Conservation (phyloP, 352 stramenopile species). For the Phytophthora citrophthora region DNA sequence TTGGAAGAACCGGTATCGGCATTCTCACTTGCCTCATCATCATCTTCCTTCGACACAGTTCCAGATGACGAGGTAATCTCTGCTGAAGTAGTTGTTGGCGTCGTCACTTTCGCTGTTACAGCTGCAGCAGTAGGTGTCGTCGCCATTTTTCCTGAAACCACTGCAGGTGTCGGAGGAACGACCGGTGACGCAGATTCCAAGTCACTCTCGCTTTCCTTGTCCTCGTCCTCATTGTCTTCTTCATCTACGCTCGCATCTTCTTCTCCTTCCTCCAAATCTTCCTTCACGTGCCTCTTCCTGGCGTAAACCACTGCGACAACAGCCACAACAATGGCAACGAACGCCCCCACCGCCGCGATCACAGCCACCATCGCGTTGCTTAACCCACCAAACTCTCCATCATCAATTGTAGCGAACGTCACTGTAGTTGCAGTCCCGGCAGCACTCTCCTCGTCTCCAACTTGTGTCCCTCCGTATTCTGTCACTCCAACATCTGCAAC, state of each 20-base stretch:
- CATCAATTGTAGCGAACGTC: conserved; percentile 20
- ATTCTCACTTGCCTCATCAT: conserved; percentile 1
- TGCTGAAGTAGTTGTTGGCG: background rate
- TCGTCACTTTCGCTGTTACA: conserved; percentile 6
- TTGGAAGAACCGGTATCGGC: background rate
- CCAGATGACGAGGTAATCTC: background rate
- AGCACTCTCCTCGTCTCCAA: conserved; percentile 18
- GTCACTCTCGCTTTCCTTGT: conserved; percentile 3
- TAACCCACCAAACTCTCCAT: background rate
- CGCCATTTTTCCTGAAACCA: conserved; percentile 16
- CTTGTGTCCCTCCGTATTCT: conserved; percentile 3
- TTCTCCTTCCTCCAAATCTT: conserved; percentile 11
- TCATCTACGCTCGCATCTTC: conserved; percentile 8
- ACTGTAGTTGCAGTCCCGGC: conserved; percentile 5
- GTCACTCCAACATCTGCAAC: background rate
- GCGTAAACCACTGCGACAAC: conserved; percentile 21
- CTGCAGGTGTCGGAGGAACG: conserved; percentile 23
- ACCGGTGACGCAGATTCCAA: conserved; percentile 1
- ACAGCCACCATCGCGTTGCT: conserved; percentile 18
- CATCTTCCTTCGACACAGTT: background rate
- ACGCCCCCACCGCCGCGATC: conserved; percentile 26
- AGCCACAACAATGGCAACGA: conserved; percentile 27
- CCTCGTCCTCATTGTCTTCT: conserved; percentile 12
- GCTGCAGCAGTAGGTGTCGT: conserved; percentile 21
- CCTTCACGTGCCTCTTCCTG: conserved; percentile 21